Base-by-base conservation (phyloP, 2,329 filamentous ascomycete species). In the Calycina herbarum region DNA sequence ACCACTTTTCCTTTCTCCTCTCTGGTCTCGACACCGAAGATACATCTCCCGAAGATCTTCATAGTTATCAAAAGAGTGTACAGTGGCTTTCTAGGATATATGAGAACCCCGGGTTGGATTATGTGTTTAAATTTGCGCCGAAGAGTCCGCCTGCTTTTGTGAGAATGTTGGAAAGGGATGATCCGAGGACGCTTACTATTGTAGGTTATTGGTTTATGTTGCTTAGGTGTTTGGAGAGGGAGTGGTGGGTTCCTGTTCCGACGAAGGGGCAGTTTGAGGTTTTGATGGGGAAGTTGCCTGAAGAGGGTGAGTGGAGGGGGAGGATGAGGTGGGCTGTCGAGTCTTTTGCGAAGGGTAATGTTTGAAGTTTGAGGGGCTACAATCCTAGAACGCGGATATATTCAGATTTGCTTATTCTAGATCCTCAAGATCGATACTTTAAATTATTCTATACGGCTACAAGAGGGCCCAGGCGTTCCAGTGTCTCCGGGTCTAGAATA, bases 161-260 rank as follows among this genome's bases (percentile, higher is more conserved):
- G 71, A 85, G 85, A 67, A 81, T 85, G 33, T 80, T 90, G 13
- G 82, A 85, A 68, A 79, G 81, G 61, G 82, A 83, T 66, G 80
- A 83, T 3, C 86, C 87, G 0, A 84, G 87, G 15, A 86, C 87
- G 1, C 79, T 90, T 27, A 83, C 84, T 42, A 85, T 89, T 40
- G 80, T 89, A 1, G 86, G 86, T 8, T 86, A 85, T 75, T 90
- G 89, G 74, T 89, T 89, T 71, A 87, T 85, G n/a, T 78, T 89
- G 45, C 79, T 90, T 59, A 88, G 88, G 72, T 82, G 38, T 17
- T 20, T 48, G 13, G 15, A 48, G 13, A 33, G 33, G 4, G 42
- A 17, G 15, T 48, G 15, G 13, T 48, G 42, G 42, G 5, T 48
- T 17, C 42, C 42, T 5, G 20, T 17, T 17, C 15, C 20, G 5